These are phyloP conservation scores for Corymbia calophylla DNA, from an alignment of 441 rosid species.

Conservation along the genomic window DNA sequence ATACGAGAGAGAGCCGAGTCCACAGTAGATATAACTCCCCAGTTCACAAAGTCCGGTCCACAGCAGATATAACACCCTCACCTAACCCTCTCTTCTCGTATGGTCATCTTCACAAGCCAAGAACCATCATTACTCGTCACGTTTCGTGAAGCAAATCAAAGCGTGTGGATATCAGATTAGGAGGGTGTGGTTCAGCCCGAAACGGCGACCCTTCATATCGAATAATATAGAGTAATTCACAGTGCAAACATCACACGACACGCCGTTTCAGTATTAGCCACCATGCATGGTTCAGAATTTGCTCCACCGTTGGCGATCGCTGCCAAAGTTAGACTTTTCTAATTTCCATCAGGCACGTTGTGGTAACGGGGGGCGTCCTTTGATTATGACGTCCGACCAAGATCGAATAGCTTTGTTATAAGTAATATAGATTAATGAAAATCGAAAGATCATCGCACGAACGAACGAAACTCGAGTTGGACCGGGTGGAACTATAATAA, in stretches of 20 bases:
- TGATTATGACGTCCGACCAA: background rate
- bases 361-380: background rate
- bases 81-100: slow-evolving; percentile 15
- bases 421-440: background rate
- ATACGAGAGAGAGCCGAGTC: background rate
- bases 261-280: background rate
- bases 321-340: background rate
- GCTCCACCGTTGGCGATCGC: background rate
- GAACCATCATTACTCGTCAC: background rate
- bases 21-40: slow-evolving; percentile 13
- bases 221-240: background rate
- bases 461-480: background rate
- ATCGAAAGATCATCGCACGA: background rate
- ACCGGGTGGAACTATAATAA: background rate
- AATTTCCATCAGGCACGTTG: background rate
- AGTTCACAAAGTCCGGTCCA: background rate
- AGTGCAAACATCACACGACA: background rate
- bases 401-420: background rate
- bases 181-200: slow-evolving; percentile 19
- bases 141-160: slow-evolving; percentile 30
- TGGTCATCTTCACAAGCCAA: background rate
- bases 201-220: background rate
- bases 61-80: slow-evolving; percentile 26
- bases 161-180: slow-evolving; percentile 29
- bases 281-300: background rate